Evolutionary conservation across 2,329 filamentous ascomycete species (phyloP).

Genomic region (Aulographum hederae): DNA sequence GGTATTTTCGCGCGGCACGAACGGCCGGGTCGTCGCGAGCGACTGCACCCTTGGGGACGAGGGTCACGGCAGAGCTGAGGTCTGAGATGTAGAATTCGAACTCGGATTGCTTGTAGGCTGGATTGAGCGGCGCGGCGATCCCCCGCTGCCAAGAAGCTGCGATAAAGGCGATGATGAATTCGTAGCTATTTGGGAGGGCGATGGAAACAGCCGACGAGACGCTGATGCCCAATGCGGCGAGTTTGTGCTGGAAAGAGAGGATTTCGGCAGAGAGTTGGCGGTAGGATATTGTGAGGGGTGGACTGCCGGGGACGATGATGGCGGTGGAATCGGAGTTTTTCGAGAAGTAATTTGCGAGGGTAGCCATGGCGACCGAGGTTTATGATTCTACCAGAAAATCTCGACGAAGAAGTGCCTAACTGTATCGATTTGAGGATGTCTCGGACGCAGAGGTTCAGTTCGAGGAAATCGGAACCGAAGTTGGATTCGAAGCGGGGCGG

Average conservation of each 20-base stretch:
- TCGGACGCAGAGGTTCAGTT: no score
- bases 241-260: slow-evolving; percentile 54
- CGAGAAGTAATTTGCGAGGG: slow-evolving; percentile 39
- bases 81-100: slow-evolving; percentile 90
- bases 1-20: slow-evolving; percentile 58
- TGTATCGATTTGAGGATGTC: no score
- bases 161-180: slow-evolving; percentile 75
- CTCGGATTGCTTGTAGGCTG: slow-evolving; percentile 74
- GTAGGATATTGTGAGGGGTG: slow-evolving; percentile 47
- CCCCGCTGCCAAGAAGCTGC: slow-evolving; percentile 72
- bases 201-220: slow-evolving; percentile 60
- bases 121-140: slow-evolving; percentile 73
- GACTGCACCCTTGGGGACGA: slow-evolving; percentile 57
- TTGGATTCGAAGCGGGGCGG: no score
- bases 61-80: slow-evolving; percentile 57
- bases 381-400: not conserved
- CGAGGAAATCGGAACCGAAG: no score
- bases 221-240: slow-evolving; percentile 56
- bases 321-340: slow-evolving; percentile 35
- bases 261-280: slow-evolving; percentile 47
- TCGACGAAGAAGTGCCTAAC: no score
- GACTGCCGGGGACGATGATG: slow-evolving; percentile 54
- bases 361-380: slow-evolving; percentile 27
- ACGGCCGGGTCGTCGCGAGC: slow-evolving; percentile 51
- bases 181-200: slow-evolving; percentile 67